Base-by-base conservation (phyloP, 78 protist genomes). In the Anaeramoeba flamelloides region DNA sequence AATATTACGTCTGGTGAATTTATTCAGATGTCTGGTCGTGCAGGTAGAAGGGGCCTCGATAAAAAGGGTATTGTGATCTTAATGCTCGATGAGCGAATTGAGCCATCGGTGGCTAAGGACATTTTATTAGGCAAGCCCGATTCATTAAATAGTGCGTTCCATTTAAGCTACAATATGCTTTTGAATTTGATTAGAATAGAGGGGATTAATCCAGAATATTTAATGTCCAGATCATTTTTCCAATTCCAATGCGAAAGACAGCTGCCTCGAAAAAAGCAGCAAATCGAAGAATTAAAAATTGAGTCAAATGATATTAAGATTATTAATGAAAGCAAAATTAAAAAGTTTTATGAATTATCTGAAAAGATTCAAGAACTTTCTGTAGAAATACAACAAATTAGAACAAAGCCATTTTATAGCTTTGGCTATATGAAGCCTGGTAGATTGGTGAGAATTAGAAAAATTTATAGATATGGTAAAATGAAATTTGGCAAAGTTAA, bases 21-120 rank as follows among this genome's bases (percentile, higher is more conserved):
- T 80, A 91, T 87, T 3, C 99, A 96, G 86, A 95, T 95, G 98
- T 39, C 87, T 22, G 99, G 99, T 1, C 81, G 99, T 3, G 99
- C 99, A 0, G 99, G 99, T 4, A 82, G 99, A 2, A 82, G 98
- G 32, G 98, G 97, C 1, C 39, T 88, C 39, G 93, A 90, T 82
- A 75, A 81, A 38, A 78, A 82, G 0, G 97, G 97, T 75, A 85
- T 93, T 17, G 96, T 93, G 38, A 87, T 93, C 40, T 3, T 90
- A 75, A 90, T 94, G 93, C 85, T 89, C 30, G 93, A 92, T 65
- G 95, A 93, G 82, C 76, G 81, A 79, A 74, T 94, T 82, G 94
- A 91, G 79, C 90, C 90, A 0, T 84, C 41, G 0, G 89, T 79
- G 4, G 83, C 90, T 34, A 81, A 84, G 76, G 84, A 74, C 36